Evolutionary conservation across 108 stramenopile species (phyloP), one percentile per base, ranked within the genome.

Genomic region (Skeletonema costatum): DNA sequence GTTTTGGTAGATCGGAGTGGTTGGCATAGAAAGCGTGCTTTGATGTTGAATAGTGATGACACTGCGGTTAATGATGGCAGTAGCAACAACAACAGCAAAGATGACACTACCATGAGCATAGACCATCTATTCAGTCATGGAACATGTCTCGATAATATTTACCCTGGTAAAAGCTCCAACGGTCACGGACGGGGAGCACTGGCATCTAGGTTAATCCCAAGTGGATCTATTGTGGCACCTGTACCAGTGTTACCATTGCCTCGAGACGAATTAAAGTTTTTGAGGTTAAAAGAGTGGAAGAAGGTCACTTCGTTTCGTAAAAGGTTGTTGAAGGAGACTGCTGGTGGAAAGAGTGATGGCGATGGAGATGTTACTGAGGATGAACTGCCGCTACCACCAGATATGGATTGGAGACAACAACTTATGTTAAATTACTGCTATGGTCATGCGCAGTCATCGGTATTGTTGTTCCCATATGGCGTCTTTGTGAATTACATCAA

Each of bases 351-450:
- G 39, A 17, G 19, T 64, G 17, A 10, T 80, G 9, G 35, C 36
- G 21, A 71, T 66, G 66, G 21, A 30, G 19, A 70, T 65, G 16
- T 17, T 32, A 62, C 13, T 35, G 69, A 88, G 87, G 61, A 66
- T 91, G 8, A 44, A 38, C 7, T 17, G 69, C 19, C 63, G 4
- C 12, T 60, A 33, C 76, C 69, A 41, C 69, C 68, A 8, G 59
- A 48, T 33, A 35, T 70, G 19, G 61, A 65, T 32, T 71, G 61
- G 74, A 75, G 76, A 11, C 51, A 88, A 39, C 93, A 94, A 46
- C 68, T 94, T 3, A 12, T 88, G 21, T 41, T 91, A 51, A 93
- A 93, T 60, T 93, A 93, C 61, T 93, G 93, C 44, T 91, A 89
- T 85, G 87, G 87, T n/a, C 90, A 93, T 67, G 50, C 56, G 10